Percentiles rank a stretch among this genome's conserved stretches.
Evolutionary conservation across 2,329 filamentous ascomycete species (phyloP).

Genomic region (Pseudogymnoascus verrucosus): DNA sequence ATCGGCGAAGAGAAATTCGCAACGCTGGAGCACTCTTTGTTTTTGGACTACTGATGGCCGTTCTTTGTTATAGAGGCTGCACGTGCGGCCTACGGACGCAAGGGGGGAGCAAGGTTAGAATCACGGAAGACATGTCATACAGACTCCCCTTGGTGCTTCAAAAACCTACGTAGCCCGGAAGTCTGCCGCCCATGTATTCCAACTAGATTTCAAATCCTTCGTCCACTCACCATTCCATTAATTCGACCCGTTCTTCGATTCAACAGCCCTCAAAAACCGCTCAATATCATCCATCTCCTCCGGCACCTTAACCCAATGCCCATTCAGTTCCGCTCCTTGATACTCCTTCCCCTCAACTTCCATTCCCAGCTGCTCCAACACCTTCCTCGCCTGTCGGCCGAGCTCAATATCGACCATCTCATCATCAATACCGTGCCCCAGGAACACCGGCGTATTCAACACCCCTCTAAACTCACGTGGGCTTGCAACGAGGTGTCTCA

Average conservation of each 20-base stretch:
- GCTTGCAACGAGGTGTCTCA: not conserved
- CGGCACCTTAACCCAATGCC: slow-evolving; percentile 42
- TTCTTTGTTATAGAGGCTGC: not conserved
- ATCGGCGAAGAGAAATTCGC: not conserved
- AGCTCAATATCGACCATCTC: slow-evolving; percentile 33
- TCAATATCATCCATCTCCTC: slow-evolving; percentile 41
- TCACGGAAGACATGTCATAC: not conserved
- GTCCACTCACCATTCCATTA: not conserved
- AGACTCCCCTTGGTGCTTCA: not conserved
- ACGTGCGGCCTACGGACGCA: not conserved
- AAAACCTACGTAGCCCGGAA: not conserved
- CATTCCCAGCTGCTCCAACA: slow-evolving; percentile 30
- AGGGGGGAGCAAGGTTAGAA: not conserved
- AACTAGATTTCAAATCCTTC: not conserved
- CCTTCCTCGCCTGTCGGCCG: slow-evolving; percentile 28
- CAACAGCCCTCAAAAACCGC: slow-evolving; percentile 22
- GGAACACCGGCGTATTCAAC: slow-evolving; percentile 33
- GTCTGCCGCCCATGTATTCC: not conserved
- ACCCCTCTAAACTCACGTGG: not conserved
- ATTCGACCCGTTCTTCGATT: not conserved
- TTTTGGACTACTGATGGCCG: not conserved
- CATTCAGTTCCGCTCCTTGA: slow-evolving; percentile 22
- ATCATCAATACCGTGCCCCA: slow-evolving; percentile 39
- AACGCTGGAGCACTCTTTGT: not conserved
- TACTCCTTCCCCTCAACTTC: slow-evolving; percentile 35